Conservation (phyloP, 345 rosid genomes). For the Microthlaspi erraticum region DNA sequence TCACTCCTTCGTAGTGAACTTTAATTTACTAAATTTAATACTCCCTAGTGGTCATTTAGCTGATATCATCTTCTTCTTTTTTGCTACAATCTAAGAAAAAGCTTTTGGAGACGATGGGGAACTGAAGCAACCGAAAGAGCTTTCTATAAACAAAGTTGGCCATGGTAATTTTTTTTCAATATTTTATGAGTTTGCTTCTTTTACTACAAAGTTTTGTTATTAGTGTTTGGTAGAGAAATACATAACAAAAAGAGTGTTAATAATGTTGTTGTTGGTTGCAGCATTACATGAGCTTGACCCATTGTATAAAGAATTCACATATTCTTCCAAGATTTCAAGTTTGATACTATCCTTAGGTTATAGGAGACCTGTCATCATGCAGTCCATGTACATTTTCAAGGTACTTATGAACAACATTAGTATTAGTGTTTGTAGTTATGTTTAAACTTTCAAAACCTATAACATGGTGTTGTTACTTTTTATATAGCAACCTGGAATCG, state of each 20-base stretch:
- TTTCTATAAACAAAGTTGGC: slow-evolving; percentile 95
- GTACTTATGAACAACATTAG: slow-evolving; percentile 38
- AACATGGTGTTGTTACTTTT: not conserved
- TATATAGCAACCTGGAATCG: slow-evolving; percentile 93
- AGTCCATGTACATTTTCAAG: slow-evolving; percentile 97
- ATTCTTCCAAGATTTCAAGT: slow-evolving; percentile 63
- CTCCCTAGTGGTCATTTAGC: not conserved
- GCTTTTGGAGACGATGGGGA: slow-evolving; percentile 84
- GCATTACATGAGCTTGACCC: slow-evolving; percentile 91
- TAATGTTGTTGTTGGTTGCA: slow-evolving; percentile 43
- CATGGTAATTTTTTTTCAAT: slow-evolving; percentile 60
- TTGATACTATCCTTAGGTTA: slow-evolving; percentile 74
- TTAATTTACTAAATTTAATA: not conserved
- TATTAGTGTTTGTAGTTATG: not conserved
- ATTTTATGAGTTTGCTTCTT: not conserved
- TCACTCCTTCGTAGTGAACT: not conserved
- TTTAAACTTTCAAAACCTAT: not conserved
- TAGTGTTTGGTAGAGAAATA: not conserved
- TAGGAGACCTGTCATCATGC: slow-evolving; percentile 75
- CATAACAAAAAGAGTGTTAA: not conserved
- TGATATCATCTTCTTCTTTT: not conserved
- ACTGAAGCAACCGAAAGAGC: slow-evolving; percentile 79
- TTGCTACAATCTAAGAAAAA: slow-evolving; percentile 62
- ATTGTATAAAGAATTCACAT: slow-evolving; percentile 65
- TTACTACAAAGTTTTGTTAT: not conserved